These are phyloP conservation scores for Pinus taeda DNA, from an alignment of 75 land plant species.

Conservation along the genomic window DNA sequence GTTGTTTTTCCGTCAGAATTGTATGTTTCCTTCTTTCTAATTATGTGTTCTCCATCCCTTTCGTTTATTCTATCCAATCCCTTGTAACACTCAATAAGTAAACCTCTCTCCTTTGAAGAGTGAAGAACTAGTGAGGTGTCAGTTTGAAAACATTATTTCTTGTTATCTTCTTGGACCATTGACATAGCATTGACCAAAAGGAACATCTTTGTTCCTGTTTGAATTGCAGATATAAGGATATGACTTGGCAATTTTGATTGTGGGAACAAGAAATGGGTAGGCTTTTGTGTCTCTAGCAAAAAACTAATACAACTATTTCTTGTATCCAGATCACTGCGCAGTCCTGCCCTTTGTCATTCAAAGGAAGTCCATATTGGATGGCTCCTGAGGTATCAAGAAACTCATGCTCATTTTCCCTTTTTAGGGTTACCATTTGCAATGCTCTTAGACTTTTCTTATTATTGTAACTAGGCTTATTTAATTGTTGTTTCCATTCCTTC, in stretches of 20 bases:
- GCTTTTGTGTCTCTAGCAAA: no score
- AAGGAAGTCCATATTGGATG: conserved; percentile 96
- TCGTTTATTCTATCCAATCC: background rate
- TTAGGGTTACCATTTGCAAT: no score
- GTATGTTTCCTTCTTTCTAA: background rate
- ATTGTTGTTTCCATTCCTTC: no score
- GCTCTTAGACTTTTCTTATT: no score
- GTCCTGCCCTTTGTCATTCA: conserved; percentile 67
- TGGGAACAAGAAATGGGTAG: no score
- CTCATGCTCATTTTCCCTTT: background rate
- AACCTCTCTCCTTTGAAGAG: background rate
- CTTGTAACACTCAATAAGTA: background rate
- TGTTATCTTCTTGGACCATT: background rate
- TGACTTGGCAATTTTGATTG: no score
- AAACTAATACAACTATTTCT: no score
- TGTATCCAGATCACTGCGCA: conserved; percentile 57
- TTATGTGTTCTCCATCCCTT: background rate
- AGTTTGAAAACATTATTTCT: background rate
- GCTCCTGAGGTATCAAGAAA: conserved; percentile 71
- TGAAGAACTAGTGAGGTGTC: no score
- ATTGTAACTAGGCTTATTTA: no score
- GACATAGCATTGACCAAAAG: background rate
- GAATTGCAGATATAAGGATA: no score
- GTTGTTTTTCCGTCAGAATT: background rate
- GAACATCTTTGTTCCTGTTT: background rate